Percentiles rank a stretch among this genome's conserved stretches.
Evolutionary conservation across 805 yeast species (phyloP).

Genomic region (Yamadazyma insecticola): DNA sequence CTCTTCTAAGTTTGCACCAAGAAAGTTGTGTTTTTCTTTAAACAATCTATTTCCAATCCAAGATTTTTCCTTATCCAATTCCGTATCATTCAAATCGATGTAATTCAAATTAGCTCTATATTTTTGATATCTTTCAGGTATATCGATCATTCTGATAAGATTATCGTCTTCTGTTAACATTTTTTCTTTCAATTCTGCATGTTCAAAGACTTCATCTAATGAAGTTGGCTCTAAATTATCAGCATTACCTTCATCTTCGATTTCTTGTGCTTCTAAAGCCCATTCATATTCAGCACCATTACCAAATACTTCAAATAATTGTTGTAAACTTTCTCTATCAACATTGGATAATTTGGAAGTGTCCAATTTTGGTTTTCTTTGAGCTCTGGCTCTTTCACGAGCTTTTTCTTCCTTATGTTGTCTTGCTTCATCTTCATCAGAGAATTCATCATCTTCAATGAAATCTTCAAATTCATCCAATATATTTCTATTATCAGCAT

Average conservation of each 20-base stretch:
- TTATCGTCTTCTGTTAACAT: slow-evolving; percentile 92
- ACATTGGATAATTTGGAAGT: slow-evolving; percentile 57
- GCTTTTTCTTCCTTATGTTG: slow-evolving; percentile 23
- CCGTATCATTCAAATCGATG: slow-evolving; percentile 65
- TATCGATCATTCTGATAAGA: slow-evolving; percentile 75
- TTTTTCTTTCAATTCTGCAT: slow-evolving; percentile 84
- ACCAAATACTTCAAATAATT: slow-evolving; percentile 92
- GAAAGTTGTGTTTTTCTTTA: slow-evolving; percentile 48
- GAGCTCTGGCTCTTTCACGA: slow-evolving; percentile 26
- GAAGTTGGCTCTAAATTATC: slow-evolving; percentile 57
- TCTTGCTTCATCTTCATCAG: slow-evolving; percentile 71
- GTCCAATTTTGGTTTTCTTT: slow-evolving; percentile 43
- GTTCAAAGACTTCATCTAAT: slow-evolving; percentile 89
- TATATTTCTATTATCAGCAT: slow-evolving; percentile 27
- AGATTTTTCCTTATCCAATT: slow-evolving; percentile 63
- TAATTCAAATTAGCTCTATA: slow-evolving; percentile 62
- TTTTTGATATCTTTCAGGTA: slow-evolving; percentile 89
- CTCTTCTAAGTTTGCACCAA: slow-evolving; percentile 33
- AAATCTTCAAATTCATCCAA: slow-evolving; percentile 92
- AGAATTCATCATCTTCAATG: slow-evolving; percentile 94
- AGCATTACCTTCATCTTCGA: slow-evolving; percentile 49
- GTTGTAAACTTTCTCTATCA: slow-evolving; percentile 89
- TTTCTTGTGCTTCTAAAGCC: slow-evolving; percentile 90
- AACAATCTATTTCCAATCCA: slow-evolving; percentile 75
- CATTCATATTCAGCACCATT: slow-evolving; percentile 97